Evolutionary conservation across 2,329 filamentous ascomycete species (phyloP).

Genomic region (Fusarium nygamai): DNA sequence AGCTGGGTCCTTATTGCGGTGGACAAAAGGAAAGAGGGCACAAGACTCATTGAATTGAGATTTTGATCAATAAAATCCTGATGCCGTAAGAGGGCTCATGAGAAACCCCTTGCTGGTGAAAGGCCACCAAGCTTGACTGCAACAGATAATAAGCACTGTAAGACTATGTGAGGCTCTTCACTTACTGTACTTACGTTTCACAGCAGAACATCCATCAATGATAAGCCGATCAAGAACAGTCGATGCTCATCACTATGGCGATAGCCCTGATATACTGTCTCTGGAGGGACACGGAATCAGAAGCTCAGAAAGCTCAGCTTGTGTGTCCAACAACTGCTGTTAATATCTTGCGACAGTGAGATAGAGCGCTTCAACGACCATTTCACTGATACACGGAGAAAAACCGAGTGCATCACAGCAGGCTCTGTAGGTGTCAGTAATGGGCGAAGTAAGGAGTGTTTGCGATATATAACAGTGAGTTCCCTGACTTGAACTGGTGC

Average conservation of each 20-base stretch:
- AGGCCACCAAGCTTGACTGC: neutral
- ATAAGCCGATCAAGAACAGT: accelerated
- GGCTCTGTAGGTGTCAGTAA: neutral
- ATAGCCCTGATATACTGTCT: neutral
- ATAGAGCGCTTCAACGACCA: no score
- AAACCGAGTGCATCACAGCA: neutral
- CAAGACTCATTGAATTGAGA: accelerated
- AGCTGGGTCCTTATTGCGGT: neutral
- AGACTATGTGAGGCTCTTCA: neutral
- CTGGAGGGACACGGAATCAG: neutral
- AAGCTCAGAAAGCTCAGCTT: neutral
- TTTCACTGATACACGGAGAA: no score
- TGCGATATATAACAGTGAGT: neutral
- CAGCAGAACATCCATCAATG: neutral
- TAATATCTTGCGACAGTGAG: neutral
- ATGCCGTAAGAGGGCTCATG: neutral
- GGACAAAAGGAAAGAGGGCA: accelerated
- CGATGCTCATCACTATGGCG: neutral
- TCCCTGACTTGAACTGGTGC: neutral
- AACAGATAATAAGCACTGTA: no score
- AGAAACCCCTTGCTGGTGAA: neutral
- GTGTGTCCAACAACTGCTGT: neutral
- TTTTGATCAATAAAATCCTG: accelerated
- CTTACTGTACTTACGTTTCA: neutral
- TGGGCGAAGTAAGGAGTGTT: neutral